Evolutionary conservation across 345 rosid species (phyloP), one percentile per base, ranked within the genome.

Genomic region (Psidium friedrichsthalianum): DNA sequence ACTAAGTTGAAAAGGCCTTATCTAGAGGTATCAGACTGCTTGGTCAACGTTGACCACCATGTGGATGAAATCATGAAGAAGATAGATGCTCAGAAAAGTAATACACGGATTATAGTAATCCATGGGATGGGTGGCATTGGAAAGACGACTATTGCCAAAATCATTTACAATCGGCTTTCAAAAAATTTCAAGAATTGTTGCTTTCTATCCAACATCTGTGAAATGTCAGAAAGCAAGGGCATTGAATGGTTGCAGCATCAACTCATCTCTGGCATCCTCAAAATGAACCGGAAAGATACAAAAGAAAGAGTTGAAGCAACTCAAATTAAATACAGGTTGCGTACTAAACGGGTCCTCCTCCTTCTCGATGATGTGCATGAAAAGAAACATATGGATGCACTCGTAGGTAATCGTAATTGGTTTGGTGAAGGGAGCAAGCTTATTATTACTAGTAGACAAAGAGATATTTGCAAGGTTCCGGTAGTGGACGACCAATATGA

Each of bases 231-330:
- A 2, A 0, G 0, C 7, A 11, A 57, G 1, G 29, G 64, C 64
- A 11, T 57, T 25, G 1, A 5, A 0, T 12, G 1, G 16, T 25
- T 58, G 16, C 64, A 12, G 0, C 3, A 12, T 0, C 32, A 58
- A 6, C 61, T 57, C 61, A 57, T 57, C 29, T 2, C 0, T 0
- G 3, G 2, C 0, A 25, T 57, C 29, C 64, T 58, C 0, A 58
- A 58, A 0, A 25, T 0, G 0, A 0, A 58, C 2, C 0, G 7
- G 1, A 1, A 0, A 0, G 0, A 58, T 5, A 58, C n/a, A 25
- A 25, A 0, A 25, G 11, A 57, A 6, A 11, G n/a, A 2, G 64
- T 25, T 2, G 8, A 57, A 2, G 64, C 16, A 3, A 57, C 5
- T 11, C 0, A 25, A 0, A 57, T 57, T 1, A 5, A 11, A 57